These are phyloP conservation scores for Gossypium anomalum DNA, from an alignment of 345 rosid species.

Conservation along the genomic window DNA sequence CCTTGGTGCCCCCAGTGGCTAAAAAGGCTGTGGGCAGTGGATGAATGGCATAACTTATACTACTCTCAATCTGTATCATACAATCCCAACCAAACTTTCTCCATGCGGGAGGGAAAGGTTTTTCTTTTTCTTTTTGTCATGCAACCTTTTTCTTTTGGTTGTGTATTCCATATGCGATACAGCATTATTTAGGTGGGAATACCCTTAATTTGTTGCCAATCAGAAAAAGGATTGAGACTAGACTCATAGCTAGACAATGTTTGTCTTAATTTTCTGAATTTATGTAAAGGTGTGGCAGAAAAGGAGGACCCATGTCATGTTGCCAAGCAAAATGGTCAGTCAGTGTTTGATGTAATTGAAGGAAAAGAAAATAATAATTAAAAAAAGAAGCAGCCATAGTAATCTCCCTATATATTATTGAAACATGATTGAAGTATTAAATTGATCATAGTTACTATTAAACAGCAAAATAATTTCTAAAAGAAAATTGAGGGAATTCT, in stretches of 20 bases:
- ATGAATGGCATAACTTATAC: background rate
- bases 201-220: background rate
- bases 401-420: background rate
- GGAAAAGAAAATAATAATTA: background rate
- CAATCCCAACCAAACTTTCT: background rate
- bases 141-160: background rate
- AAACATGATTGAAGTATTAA: background rate
- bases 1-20: background rate
- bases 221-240: conserved; percentile 1
- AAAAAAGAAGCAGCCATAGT: background rate
- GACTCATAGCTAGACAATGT: background rate
- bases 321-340: conserved; percentile 9
- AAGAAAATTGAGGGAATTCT: background rate
- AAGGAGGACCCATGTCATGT: conserved; percentile 26
- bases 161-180: background rate
- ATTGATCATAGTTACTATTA: background rate
- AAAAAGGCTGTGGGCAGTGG: background rate
- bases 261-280: conserved; percentile 5
- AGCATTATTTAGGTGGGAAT: conserved; percentile 15
- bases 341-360: conserved; percentile 6
- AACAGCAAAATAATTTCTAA: background rate
- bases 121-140: conserved; percentile 10
- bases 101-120: conserved; percentile 4
- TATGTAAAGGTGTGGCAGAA: conserved; percentile 12
- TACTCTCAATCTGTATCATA: background rate